Conservation (phyloP, 2,329 filamentous ascomycete species). For the Cladorrhinum sp. region DNA sequence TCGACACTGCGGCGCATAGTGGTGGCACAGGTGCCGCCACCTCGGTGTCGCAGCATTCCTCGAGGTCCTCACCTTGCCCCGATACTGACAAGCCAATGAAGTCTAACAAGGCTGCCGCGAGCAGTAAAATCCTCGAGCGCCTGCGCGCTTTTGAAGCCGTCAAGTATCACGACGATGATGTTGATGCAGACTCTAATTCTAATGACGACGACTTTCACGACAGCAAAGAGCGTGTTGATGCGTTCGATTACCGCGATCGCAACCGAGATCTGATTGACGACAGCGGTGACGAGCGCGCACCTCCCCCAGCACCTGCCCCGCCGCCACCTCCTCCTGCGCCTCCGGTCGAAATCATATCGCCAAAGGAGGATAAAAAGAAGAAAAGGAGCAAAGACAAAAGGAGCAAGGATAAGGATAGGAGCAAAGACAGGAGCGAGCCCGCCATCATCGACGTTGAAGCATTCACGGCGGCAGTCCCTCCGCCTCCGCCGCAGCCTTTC, state of each 20-base stretch:
- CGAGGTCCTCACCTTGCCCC: conserved; percentile 39
- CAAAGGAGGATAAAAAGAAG: conserved; percentile 41
- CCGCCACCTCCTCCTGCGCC: conserved; percentile 38
- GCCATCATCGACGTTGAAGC: conserved; percentile 22
- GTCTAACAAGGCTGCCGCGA: conserved; percentile 45
- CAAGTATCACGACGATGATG: conserved; percentile 32
- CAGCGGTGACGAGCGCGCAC: background rate
- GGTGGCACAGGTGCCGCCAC: conserved; percentile 23
- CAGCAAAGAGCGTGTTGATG: conserved; percentile 5
- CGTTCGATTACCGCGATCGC: background rate
- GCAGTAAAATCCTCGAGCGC: conserved; percentile 54
- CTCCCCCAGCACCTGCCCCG: conserved; percentile 32
- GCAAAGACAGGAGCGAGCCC: conserved; percentile 10
- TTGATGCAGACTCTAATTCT: conserved; percentile 8
- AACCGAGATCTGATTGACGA: background rate
- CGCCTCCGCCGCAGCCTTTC: conserved; percentile 22
- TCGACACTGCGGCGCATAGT: conserved; percentile 43
- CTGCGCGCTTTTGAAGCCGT: conserved; percentile 54
- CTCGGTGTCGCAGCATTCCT: conserved; percentile 34
- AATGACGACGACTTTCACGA: conserved; percentile 7
- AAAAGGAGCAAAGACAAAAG: conserved; percentile 27
- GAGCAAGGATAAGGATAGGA: conserved; percentile 38
- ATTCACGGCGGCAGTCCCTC: conserved; percentile 18
- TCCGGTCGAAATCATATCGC: conserved; percentile 25
- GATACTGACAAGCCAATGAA: conserved; percentile 41